A percentile compares a stretch with the other conserved stretches of the same genome.
Conservation (phyloP, 2,329 filamentous ascomycete species). For the Sporothrix dimorphospora region DNA sequence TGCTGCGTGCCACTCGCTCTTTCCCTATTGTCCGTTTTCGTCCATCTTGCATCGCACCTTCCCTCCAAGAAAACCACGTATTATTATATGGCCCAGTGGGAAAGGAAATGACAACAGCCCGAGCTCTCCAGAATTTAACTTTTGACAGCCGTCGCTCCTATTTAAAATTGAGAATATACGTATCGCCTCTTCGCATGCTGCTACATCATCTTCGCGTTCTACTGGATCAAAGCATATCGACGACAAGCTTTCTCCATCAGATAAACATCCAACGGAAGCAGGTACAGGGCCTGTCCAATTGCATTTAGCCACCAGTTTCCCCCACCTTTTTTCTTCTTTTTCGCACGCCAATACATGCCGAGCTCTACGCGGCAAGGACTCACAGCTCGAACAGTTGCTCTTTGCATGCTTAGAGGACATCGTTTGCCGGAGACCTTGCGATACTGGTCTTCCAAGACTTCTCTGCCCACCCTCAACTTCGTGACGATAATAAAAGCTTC, state of each 20-base stretch:
- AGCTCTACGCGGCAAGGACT: too few relatives aligned
- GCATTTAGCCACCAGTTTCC: not conserved
- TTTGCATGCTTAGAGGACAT: too few relatives aligned
- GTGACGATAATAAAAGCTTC: too few relatives aligned
- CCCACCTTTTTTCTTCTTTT: too few relatives aligned
- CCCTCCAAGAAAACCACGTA: not conserved
- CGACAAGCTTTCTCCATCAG: not conserved
- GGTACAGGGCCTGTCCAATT: not conserved
- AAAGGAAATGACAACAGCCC: not conserved
- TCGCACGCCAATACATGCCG: not conserved
- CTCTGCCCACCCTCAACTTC: too few relatives aligned
- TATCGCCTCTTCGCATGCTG: not conserved
- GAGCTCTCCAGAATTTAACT: not conserved
- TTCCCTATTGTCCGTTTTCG: not conserved
- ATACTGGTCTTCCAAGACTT: too few relatives aligned
- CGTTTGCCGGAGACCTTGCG: too few relatives aligned
- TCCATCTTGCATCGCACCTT: not conserved
- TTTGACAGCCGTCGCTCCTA: not conserved
- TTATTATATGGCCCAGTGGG: not conserved
- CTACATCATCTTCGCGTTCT: not conserved
- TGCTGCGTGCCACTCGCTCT: not conserved
- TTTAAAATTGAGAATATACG: not conserved
- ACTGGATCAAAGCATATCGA: not conserved
- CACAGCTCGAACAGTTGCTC: too few relatives aligned
- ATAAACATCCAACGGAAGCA: not conserved